Conservation (phyloP, 139 green algal genomes). For the Mesostigma viride region DNA sequence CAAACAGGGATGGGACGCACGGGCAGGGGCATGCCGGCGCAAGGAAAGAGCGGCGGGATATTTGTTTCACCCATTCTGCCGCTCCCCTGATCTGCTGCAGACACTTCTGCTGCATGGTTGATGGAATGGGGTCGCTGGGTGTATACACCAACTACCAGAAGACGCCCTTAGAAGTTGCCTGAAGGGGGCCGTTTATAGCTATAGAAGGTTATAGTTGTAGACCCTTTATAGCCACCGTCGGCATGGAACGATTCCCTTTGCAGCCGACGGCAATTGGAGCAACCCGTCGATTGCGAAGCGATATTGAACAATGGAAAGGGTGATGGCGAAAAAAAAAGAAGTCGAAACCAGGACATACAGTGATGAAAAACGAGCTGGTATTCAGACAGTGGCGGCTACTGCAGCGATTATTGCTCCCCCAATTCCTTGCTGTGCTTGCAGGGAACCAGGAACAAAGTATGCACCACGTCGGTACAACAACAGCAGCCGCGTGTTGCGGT, state of each 20-base stretch:
- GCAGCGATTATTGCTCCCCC: neutral
- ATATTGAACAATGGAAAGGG: neutral
- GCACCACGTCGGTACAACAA: too few species aligned
- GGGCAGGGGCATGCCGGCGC: too few species aligned
- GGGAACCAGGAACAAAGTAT: too few species aligned
- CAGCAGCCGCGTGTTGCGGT: too few species aligned
- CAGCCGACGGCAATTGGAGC: neutral
- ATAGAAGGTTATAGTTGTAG: neutral
- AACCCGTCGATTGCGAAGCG: neutral
- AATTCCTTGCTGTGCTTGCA: too few species aligned
- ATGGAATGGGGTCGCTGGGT: too few species aligned
- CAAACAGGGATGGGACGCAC: too few species aligned
- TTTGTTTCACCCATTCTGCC: too few species aligned
- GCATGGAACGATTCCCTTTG: neutral
- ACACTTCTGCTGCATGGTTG: too few species aligned
- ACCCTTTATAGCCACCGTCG: neutral
- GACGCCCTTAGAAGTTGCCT: neutral
- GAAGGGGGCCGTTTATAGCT: neutral
- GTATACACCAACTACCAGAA: constrained; percentile 1
- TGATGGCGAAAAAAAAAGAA: constrained; percentile 1
- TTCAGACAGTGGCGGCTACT: neutral
- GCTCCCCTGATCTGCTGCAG: too few species aligned
- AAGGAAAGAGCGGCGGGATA: too few species aligned
- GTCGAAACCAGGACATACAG: neutral
- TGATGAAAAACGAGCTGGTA: neutral